Percentiles rank a stretch among this genome's conserved stretches.
Conservation (phyloP, 2,329 filamentous ascomycete species). For the Paraconiothyrium brasiliense region DNA sequence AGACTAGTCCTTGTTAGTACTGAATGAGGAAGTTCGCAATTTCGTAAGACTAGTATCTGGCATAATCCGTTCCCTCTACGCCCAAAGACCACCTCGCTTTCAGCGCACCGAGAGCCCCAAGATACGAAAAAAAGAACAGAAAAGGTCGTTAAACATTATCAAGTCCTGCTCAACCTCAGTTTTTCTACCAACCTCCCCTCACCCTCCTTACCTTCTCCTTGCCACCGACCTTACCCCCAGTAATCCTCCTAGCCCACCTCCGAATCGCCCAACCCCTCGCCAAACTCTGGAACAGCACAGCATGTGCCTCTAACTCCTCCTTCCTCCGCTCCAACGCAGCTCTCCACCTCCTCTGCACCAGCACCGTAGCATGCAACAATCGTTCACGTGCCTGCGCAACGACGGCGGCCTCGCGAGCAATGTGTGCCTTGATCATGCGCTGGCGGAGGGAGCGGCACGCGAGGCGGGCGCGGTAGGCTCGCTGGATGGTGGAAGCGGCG, state of each 20-base stretch:
- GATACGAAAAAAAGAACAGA: neutral
- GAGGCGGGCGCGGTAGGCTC: slow-evolving; percentile 57
- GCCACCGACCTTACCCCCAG: slow-evolving; percentile 38
- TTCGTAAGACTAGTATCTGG: slow-evolving; percentile 3
- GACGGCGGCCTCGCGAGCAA: slow-evolving; percentile 58
- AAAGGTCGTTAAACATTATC: slow-evolving; percentile 1
- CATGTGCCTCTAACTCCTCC: slow-evolving; percentile 47
- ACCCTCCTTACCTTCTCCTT: slow-evolving; percentile 47
- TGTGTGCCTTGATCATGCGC: slow-evolving; percentile 50
- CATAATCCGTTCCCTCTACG: neutral
- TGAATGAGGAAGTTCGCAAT: neutral
- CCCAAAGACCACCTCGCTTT: neutral
- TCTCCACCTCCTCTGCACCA: slow-evolving; percentile 58
- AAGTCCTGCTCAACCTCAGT: neutral
- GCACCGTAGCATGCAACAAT: slow-evolving; percentile 53
- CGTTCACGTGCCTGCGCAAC: slow-evolving; percentile 57
- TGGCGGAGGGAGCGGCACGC: slow-evolving; percentile 39
- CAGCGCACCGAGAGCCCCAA: neutral
- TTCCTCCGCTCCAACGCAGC: slow-evolving; percentile 48
- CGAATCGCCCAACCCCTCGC: slow-evolving; percentile 54
- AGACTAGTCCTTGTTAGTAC: neutral
- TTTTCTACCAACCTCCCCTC: slow-evolving; percentile 46
- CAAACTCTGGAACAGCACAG: slow-evolving; percentile 54
- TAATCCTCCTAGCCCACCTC: slow-evolving; percentile 38
- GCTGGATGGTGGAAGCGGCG: slow-evolving; percentile 64